Percentiles rank a stretch among this genome's conserved stretches.
These are phyloP conservation scores for Carex parvula DNA, from an alignment of 176 grass and related monocot species.

Conservation along the genomic window DNA sequence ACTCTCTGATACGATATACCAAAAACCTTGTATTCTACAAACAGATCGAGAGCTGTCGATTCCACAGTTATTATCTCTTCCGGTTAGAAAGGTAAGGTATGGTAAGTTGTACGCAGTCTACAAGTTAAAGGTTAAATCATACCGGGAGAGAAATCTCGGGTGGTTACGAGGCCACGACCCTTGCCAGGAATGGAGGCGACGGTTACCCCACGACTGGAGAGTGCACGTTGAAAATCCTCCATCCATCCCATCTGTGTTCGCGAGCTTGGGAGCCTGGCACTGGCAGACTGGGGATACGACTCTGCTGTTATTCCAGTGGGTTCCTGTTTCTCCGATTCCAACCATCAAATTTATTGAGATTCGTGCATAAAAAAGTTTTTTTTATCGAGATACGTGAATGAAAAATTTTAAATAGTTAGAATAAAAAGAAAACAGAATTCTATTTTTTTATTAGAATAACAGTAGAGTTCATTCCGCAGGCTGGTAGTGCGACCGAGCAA, in stretches of 20 bases:
- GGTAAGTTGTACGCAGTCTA: not conserved
- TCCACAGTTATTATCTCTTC: not conserved
- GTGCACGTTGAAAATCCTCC: constrained; percentile 55
- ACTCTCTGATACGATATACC: not conserved
- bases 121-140: not conserved
- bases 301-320: no score
- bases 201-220: constrained; percentile 43
- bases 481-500: no score
- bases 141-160: constrained; percentile 58
- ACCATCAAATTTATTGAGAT: no score
- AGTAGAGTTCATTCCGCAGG: not conserved
- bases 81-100: not conserved
- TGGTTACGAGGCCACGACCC: constrained; percentile 51
- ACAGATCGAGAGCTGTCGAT: not conserved
- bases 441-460: no score
- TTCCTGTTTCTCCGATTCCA: no score
- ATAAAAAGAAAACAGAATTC: no score
- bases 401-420: no score
- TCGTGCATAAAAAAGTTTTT: no score
- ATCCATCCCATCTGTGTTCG: constrained; percentile 35
- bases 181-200: constrained; percentile 48
- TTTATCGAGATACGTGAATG: no score
- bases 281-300: not conserved
- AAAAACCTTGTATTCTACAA: not conserved
- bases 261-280: no score